These are phyloP conservation scores for Sporothrix pallida DNA, from an alignment of 2,329 filamentous ascomycete species.

Conservation along the genomic window DNA sequence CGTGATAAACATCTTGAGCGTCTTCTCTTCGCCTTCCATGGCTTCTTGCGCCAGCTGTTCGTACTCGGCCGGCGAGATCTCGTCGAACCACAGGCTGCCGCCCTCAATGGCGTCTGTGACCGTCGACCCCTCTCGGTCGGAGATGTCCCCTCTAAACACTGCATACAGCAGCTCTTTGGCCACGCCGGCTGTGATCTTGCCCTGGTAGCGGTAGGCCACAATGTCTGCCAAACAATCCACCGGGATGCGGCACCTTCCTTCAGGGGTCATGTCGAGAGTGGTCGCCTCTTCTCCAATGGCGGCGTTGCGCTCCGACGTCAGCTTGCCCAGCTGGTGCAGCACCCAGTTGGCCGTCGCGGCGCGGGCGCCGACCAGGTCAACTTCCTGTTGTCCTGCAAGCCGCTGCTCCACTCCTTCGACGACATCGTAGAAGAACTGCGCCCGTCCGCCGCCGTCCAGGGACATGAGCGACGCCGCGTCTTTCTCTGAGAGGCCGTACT, in stretches of 20 bases:
- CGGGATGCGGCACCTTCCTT: slow-evolving; percentile 58
- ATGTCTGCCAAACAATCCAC: slow-evolving; percentile 57
- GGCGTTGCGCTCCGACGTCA: slow-evolving; percentile 58
- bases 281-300: slow-evolving; percentile 4
- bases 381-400: slow-evolving; percentile 19
- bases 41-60: slow-evolving; percentile 52
- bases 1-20: slow-evolving; percentile 53
- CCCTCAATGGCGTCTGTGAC: slow-evolving; percentile 54
- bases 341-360: slow-evolving; percentile 68
- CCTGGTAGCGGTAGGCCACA: slow-evolving; percentile 54
- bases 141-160: slow-evolving; percentile 55
- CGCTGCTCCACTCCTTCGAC: slow-evolving; percentile 54
- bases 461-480: slow-evolving; percentile 82
- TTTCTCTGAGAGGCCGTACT: slow-evolving; percentile 74
- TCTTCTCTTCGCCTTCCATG: slow-evolving; percentile 53
- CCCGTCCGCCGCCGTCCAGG: slow-evolving; percentile 76
- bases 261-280: slow-evolving; percentile 45
- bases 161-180: slow-evolving; percentile 64
- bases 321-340: slow-evolving; percentile 74
- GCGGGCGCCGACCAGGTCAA: slow-evolving; percentile 44
- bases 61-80: slow-evolving; percentile 57
- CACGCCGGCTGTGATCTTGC: slow-evolving; percentile 61
- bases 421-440: slow-evolving; percentile 81
- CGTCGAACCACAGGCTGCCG: slow-evolving; percentile 61
- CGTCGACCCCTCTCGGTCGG: slow-evolving; percentile 34